Conservation (phyloP, 306 rosid species). For the Luffa acutangula region DNA sequence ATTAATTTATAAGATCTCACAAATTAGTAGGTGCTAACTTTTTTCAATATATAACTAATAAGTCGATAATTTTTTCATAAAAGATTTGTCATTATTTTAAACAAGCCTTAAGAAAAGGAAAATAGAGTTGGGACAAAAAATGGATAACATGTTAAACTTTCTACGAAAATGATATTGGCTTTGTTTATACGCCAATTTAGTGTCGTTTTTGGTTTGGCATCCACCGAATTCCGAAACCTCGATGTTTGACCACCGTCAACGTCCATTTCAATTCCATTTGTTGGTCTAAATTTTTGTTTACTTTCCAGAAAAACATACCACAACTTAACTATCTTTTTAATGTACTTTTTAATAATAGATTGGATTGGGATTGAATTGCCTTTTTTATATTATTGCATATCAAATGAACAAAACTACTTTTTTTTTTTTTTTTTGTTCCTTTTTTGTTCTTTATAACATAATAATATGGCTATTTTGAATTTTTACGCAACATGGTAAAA, state of each 20-base stretch:
- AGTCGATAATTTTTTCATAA: too few species aligned
- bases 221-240: neutral
- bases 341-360: neutral
- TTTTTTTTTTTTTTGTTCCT: neutral
- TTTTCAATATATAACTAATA: too few species aligned
- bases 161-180: neutral
- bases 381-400: neutral
- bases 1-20: too few species aligned
- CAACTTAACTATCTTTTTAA: neutral
- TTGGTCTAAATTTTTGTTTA: neutral
- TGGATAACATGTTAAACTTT: neutral
- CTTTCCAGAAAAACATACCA: neutral
- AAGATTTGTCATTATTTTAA: too few species aligned
- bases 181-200: neutral
- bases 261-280: neutral
- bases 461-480: neutral
- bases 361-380: neutral
- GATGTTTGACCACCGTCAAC: neutral
- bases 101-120: neutral
- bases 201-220: neutral
- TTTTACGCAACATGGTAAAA: neutral
- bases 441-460: neutral
- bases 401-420: neutral
- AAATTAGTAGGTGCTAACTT: too few species aligned
- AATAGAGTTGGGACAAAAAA: neutral